Evolutionary conservation across 768 basidiomycete genomes (phyloP), one percentile per base, ranked within the genome.

Genomic region (Podaxis mareebaensis): DNA sequence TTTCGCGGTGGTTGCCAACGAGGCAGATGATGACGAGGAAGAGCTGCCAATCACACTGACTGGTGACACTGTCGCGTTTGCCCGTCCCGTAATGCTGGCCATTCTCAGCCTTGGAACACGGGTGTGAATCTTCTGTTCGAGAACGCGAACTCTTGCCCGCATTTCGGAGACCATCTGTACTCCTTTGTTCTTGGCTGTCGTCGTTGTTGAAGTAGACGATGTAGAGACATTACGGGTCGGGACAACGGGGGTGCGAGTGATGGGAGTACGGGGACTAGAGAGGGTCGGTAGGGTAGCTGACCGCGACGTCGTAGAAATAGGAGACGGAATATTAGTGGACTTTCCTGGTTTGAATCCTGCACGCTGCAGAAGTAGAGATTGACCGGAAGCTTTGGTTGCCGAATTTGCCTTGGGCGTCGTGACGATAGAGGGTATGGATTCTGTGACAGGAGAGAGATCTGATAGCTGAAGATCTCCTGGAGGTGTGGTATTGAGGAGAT

Each of bases 81-180:
- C 68, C 44, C 85, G 82, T 57, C 83, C 83, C 51, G 86, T 87
- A 58, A 87, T 85, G 69, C 91, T 92, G 20, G 87, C 88, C 87
- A 93, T 91, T 12, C 92, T 89, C 60, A 94, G 72, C 59, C 92
- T 84, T 24, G 92, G 93, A 56, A 95, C 92, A 49, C 90, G 90
- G 49, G 91, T 92, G 69, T 93, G 91, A 51, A 95, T 91, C 75
- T 90, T 92, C 76, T 92, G 91, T 69, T 94, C 91, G 42, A 95
- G 76, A 67, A 88, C 90, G 70, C 81, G 86, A 33, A 95, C 92
- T 57, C 90, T 83, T 42, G 91, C 92, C 46, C 93, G 86, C 90
- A 95, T 93, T 72, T 95, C 93, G 24, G 91, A 90, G 4, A 94
- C 92, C 93, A 95, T 95, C 70, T 95, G 92, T 3, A 93, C 91